Evolutionary conservation across 2,329 filamentous ascomycete species (phyloP).

Genomic region (Penicillium psychrosexuale): DNA sequence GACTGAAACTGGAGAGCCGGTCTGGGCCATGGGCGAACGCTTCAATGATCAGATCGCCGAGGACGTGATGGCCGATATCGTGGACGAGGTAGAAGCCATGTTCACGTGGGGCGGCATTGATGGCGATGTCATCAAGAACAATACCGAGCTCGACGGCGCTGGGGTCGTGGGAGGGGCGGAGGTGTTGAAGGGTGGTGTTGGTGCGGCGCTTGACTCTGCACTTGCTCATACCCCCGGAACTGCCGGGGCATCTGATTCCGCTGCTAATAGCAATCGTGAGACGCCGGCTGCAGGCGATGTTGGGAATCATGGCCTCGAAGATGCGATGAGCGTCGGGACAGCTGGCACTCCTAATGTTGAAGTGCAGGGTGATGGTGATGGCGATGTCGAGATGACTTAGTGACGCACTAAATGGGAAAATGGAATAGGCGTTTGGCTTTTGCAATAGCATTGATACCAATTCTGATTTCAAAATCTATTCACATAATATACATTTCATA

Average conservation of each 20-base stretch:
- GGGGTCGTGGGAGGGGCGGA: conserved; percentile 33
- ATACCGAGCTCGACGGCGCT: conserved; percentile 23
- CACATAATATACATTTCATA: conserved; percentile 10
- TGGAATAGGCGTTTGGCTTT: conserved; percentile 8
- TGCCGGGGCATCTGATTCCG: conserved; percentile 18
- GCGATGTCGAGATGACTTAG: conserved; percentile 33
- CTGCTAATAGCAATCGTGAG: conserved; percentile 22
- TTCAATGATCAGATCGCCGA: conserved; percentile 93
- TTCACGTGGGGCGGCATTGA: conserved; percentile 60
- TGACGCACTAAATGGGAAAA: background rate
- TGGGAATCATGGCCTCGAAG: conserved; percentile 20
- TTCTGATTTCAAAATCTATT: background rate
- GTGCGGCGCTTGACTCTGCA: conserved; percentile 30
- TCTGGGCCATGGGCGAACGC: conserved; percentile 67
- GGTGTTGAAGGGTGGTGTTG: conserved; percentile 32
- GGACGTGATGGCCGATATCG: conserved; percentile 85
- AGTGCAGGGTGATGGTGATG: conserved; percentile 21
- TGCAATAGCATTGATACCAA: conserved; percentile 17
- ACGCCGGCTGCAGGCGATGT: conserved; percentile 17
- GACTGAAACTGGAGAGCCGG: conserved; percentile 43
- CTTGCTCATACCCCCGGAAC: conserved; percentile 17
- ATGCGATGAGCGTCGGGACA: conserved; percentile 24
- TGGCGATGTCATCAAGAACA: conserved; percentile 31
- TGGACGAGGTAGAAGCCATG: conserved; percentile 78
- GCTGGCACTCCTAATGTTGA: conserved; percentile 22